These are phyloP conservation scores for Apiospora kogelbergensis DNA, from an alignment of 2,329 filamentous ascomycete species.

Conservation along the genomic window DNA sequence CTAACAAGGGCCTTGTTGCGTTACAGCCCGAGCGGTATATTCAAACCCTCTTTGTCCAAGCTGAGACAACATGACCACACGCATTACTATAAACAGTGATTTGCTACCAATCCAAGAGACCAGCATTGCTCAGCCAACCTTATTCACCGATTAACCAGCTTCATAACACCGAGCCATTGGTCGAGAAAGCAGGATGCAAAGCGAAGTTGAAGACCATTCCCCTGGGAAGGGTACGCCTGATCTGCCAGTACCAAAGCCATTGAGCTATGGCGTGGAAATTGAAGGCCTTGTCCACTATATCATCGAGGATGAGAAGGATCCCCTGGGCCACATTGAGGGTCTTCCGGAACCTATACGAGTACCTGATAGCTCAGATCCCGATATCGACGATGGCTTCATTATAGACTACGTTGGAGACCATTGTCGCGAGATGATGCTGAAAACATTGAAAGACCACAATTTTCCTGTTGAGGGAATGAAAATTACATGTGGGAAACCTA, in stretches of 20 bases:
- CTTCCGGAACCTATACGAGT: neutral
- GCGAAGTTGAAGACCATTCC: neutral
- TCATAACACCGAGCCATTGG: neutral
- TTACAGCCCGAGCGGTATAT: neutral
- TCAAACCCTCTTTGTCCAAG: neutral
- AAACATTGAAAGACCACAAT: neutral
- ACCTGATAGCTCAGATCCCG: neutral
- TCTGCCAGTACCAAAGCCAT: neutral
- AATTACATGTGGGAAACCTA: neutral
- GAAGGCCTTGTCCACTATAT: conserved; percentile 19
- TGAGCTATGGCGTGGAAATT: conserved; percentile 20
- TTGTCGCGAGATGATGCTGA: neutral
- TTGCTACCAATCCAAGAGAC: neutral
- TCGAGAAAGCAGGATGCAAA: neutral
- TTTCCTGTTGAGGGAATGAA: neutral
- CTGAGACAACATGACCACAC: neutral
- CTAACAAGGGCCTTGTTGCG: neutral
- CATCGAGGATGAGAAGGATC: neutral
- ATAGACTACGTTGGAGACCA: neutral
- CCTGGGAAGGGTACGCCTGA: neutral
- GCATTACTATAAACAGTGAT: too few relatives aligned
- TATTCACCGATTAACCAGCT: neutral
- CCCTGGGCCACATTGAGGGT: neutral
- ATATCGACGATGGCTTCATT: too few relatives aligned
- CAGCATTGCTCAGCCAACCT: neutral